Conservation (phyloP, 352 stramenopile genomes). For the Salisapilia sapeloensis region DNA sequence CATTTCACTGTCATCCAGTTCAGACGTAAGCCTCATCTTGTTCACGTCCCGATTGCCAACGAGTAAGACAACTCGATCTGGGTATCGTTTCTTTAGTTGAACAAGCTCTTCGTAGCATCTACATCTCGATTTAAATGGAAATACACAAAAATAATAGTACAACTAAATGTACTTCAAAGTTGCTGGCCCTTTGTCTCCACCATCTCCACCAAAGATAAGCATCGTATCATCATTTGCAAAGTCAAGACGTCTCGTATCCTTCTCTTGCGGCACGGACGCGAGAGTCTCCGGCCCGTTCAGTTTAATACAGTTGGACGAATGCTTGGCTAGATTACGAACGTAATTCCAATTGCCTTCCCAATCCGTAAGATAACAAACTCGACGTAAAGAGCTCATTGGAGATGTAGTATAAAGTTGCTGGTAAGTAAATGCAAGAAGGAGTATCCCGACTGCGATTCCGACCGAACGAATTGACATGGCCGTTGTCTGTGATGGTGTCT, state of each 20-base stretch:
- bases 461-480: too few relatives aligned
- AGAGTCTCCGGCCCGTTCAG: too few relatives aligned
- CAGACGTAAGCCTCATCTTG: slow-evolving; percentile 81
- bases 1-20: slow-evolving; percentile 64
- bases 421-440: too few relatives aligned
- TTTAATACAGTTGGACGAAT: too few relatives aligned
- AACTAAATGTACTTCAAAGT: slow-evolving; percentile 46
- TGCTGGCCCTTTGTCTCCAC: slow-evolving; percentile 80
- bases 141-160: neutral
- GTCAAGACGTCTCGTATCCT: too few relatives aligned
- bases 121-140: neutral
- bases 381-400: slow-evolving; percentile 7
- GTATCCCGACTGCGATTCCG: too few relatives aligned
- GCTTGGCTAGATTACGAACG: slow-evolving; percentile 40
- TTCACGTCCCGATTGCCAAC: slow-evolving; percentile 90
- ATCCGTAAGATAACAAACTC: slow-evolving; percentile 60
- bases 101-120: slow-evolving; percentile 75
- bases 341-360: slow-evolving; percentile 72
- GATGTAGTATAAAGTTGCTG: too few relatives aligned
- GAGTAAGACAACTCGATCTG: slow-evolving; percentile 80
- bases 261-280: too few relatives aligned
- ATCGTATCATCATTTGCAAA: slow-evolving; percentile 52
- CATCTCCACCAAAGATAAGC: slow-evolving; percentile 84
- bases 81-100: slow-evolving; percentile 72
- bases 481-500: too few relatives aligned